These are phyloP conservation scores for Raffaelea ambrosiae DNA, from an alignment of 2,329 filamentous ascomycete species.

Conservation along the genomic window DNA sequence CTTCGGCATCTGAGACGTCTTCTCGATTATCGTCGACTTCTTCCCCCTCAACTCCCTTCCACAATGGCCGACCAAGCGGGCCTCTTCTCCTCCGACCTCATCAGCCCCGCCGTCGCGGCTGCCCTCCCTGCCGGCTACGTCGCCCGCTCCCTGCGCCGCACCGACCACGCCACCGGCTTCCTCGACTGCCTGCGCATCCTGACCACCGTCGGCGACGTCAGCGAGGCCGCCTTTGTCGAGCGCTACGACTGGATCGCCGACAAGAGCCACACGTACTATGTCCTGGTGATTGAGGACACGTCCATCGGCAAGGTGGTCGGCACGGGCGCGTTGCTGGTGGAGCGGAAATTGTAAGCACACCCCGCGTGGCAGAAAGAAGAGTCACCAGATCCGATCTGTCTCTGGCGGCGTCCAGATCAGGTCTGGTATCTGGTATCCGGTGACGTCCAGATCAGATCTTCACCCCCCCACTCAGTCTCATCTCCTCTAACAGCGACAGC, in stretches of 20 bases:
- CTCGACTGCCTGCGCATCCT: slow-evolving; percentile 86
- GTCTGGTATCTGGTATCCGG: too few relatives aligned
- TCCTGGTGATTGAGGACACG: slow-evolving; percentile 76
- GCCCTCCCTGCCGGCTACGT: slow-evolving; percentile 73
- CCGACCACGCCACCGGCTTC: slow-evolving; percentile 75
- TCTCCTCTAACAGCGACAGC: too few relatives aligned
- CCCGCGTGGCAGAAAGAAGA: too few relatives aligned
- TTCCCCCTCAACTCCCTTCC: neutral
- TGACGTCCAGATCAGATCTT: too few relatives aligned
- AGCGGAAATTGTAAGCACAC: slow-evolving; percentile 74
- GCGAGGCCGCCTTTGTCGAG: slow-evolving; percentile 62
- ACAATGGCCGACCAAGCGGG: slow-evolving; percentile 35
- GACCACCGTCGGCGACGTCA: slow-evolving; percentile 86
- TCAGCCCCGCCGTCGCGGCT: slow-evolving; percentile 65
- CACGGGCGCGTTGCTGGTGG: slow-evolving; percentile 81
- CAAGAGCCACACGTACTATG: slow-evolving; percentile 71
- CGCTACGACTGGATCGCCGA: slow-evolving; percentile 75
- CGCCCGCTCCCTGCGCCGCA: slow-evolving; percentile 68
- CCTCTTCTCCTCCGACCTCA: slow-evolving; percentile 70
- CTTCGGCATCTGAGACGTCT: too few relatives aligned
- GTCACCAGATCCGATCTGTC: too few relatives aligned
- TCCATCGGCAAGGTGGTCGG: slow-evolving; percentile 62
- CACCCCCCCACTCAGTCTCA: neutral
- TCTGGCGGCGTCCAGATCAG: too few relatives aligned
- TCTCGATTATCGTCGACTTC: neutral